These are phyloP conservation scores for Morella rubra DNA, from an alignment of 306 rosid genomes.

Conservation along the genomic window DNA sequence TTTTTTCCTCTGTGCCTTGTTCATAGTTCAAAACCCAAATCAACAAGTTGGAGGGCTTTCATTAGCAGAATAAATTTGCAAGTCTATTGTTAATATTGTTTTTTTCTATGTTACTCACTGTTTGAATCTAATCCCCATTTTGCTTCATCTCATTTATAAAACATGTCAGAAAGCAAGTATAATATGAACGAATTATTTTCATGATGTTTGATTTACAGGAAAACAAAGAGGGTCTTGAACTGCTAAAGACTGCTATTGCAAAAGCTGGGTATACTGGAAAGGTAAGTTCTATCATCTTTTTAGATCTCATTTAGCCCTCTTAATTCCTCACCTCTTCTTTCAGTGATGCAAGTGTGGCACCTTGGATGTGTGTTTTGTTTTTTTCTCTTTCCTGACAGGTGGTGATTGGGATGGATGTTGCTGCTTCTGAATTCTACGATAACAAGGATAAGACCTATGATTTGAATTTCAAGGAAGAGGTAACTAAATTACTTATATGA, in stretches of 20 bases:
- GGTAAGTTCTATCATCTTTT: conserved; percentile 40
- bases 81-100: not conserved
- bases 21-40: not conserved
- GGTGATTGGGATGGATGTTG: conserved; percentile 99
- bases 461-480: conserved; percentile 97
- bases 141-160: not conserved
- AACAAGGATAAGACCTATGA: conserved; percentile 70
- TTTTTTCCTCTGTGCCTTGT: not conserved
- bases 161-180: not conserved
- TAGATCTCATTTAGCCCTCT: not conserved
- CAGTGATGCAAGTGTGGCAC: conserved; percentile 1
- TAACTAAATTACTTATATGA: conserved; percentile 2
- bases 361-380: not conserved
- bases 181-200: not conserved
- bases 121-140: not conserved
- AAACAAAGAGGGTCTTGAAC: conserved; percentile 97
- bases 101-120: not conserved
- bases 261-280: conserved; percentile 97
- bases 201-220: conserved; percentile 46
- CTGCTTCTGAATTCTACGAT: conserved; percentile 92
- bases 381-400: conserved; percentile 48
- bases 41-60: not conserved
- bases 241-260: conserved; percentile 89
- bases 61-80: not conserved
- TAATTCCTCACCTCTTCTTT: not conserved